These are phyloP conservation scores for Flaveria brownii DNA, from an alignment of 129 eudicot species.

Conservation along the genomic window DNA sequence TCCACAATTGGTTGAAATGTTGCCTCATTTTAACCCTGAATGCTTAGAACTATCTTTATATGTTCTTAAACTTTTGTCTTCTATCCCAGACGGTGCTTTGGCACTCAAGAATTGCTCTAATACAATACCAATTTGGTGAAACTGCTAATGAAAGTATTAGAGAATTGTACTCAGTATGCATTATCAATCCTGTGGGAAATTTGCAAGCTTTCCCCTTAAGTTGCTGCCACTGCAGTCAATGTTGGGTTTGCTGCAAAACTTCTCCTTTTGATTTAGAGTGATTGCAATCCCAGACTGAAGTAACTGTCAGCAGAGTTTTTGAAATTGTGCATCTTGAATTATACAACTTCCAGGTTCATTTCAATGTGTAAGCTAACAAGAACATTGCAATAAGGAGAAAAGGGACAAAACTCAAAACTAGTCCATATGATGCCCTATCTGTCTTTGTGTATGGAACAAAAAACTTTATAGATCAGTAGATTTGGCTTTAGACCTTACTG, in stretches of 20 bases:
- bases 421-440: background rate
- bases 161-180: background rate
- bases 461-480: background rate
- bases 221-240: background rate
- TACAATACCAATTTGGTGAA: background rate
- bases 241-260: conserved; percentile 31
- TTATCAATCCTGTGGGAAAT: background rate
- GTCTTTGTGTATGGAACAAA: conserved; percentile 30
- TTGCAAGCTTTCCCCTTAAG: background rate
- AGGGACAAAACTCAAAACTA: background rate
- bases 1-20: conserved; percentile 2
- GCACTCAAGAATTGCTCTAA: conserved; percentile 5
- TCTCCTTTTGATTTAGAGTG: background rate
- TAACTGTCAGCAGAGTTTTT: background rate
- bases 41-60: background rate
- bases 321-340: background rate
- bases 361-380: conserved; percentile 10
- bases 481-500: background rate
- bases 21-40: conserved; percentile 8
- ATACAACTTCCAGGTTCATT: background rate
- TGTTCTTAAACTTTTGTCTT: background rate
- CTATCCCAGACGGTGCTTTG: background rate
- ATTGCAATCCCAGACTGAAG: background rate
- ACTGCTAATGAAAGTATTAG: background rate
- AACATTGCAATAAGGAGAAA: conserved; percentile 47